phyloP scores from a whole-genome alignment of 345 rosid genomes.

The Raphanus sativus region DNA sequence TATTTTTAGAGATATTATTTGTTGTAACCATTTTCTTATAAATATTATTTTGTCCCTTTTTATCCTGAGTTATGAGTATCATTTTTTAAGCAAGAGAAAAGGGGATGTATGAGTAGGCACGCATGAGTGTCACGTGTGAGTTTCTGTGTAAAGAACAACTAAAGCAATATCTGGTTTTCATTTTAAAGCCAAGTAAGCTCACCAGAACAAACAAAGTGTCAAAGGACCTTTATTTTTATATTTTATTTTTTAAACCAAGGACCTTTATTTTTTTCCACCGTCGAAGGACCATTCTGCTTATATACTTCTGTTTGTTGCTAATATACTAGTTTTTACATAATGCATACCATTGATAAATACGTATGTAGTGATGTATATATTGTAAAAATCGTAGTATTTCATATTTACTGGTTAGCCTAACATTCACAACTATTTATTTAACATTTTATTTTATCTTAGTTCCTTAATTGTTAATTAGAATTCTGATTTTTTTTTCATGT shows the following conservation, averaged over 20 bases:
- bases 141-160: conserved; percentile 2
- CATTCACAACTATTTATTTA: neutral
- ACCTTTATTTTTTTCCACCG: conserved; percentile 16
- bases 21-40: neutral
- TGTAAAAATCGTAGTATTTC: neutral
- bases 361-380: neutral
- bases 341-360: neutral
- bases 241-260: no score
- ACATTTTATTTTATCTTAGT: neutral
- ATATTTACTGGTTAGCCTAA: neutral
- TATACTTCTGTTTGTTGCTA: neutral
- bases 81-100: neutral
- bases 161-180: conserved; percentile 25
- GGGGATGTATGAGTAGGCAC: conserved; percentile 19
- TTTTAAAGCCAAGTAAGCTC: conserved; percentile 36
- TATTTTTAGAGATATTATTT: neutral
- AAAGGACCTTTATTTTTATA: conserved; percentile 18
- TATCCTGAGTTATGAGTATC: neutral
- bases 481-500: neutral
- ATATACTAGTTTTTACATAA: neutral
- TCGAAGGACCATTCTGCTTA: conserved; percentile 8
- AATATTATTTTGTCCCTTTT: neutral
- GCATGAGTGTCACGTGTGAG: conserved; percentile 35
- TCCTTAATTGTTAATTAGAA: neutral
- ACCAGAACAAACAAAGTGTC: conserved; percentile 18